Conservation (phyloP, 2,329 filamentous ascomycete genomes). For the Fusarium nurragi region DNA sequence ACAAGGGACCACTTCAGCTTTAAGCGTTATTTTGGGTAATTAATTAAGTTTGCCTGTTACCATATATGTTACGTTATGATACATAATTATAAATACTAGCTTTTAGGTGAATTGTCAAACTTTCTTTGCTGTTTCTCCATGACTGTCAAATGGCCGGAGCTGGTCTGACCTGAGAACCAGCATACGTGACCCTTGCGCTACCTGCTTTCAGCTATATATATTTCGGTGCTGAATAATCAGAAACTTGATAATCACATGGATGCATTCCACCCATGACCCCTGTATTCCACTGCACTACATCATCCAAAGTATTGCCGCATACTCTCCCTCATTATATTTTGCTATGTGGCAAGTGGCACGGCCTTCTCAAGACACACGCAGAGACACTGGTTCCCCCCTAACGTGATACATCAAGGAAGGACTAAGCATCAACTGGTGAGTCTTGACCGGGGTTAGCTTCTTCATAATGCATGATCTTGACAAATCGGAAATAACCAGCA, state of each 20-base stretch:
- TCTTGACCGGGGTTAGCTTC: slow-evolving; percentile 56
- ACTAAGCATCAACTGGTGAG: slow-evolving; percentile 20
- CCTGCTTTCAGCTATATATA: background rate
- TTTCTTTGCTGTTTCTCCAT: too few relatives aligned
- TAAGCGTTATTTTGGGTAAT: slow-evolving; percentile 3
- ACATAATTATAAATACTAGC: background rate
- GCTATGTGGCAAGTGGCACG: background rate
- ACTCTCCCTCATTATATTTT: background rate
- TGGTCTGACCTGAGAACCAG: background rate
- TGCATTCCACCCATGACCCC: background rate
- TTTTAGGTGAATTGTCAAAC: background rate
- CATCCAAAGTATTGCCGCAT: background rate
- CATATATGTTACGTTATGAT: background rate
- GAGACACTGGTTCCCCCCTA: background rate
- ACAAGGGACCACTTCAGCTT: slow-evolving; percentile 5
- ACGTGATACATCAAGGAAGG: background rate
- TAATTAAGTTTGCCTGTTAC: background rate
- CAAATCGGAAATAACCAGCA: slow-evolving; percentile 56
- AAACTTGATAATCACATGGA: background rate
- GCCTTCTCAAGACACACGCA: background rate
- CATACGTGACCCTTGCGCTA: too few relatives aligned
- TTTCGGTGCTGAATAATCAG: background rate
- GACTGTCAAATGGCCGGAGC: too few relatives aligned
- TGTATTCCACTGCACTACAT: background rate
- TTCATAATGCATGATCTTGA: slow-evolving; percentile 59